These are phyloP conservation scores for Ceratocystis lukuohia DNA, from an alignment of 2,329 filamentous ascomycete genomes.

Conservation along the genomic window DNA sequence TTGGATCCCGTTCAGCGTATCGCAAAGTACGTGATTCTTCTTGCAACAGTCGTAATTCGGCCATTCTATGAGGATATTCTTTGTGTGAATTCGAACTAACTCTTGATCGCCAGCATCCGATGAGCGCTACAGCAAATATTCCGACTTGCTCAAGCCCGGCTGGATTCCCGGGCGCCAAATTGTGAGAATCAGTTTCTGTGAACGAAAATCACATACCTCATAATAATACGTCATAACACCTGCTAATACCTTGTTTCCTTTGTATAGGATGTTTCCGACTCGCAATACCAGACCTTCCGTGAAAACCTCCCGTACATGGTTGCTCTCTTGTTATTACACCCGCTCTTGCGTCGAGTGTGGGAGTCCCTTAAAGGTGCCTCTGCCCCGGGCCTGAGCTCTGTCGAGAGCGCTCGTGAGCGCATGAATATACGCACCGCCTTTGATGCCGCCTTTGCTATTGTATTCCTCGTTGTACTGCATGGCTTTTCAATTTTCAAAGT, in stretches of 20 bases:
- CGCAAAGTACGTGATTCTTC: constrained; percentile 46
- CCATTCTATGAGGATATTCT: neutral
- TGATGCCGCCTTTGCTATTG: constrained; percentile 65
- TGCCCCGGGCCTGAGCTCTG: constrained; percentile 31
- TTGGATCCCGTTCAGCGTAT: constrained; percentile 76
- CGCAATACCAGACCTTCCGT: constrained; percentile 76
- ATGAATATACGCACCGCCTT: constrained; percentile 43
- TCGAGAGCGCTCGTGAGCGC: constrained; percentile 52
- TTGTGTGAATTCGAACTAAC: constrained; percentile 19
- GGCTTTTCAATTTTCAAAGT: constrained; percentile 79
- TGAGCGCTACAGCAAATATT: constrained; percentile 64
- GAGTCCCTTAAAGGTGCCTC: constrained; percentile 32
- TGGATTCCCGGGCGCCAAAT: constrained; percentile 92
- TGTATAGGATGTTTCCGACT: constrained; percentile 71
- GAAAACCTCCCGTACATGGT: constrained; percentile 72
- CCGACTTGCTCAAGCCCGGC: constrained; percentile 57
- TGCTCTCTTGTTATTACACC: constrained; percentile 62
- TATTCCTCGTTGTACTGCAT: constrained; percentile 70
- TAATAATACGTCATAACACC: neutral
- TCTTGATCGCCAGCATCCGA: constrained; percentile 51
- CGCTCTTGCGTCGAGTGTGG: constrained; percentile 60
- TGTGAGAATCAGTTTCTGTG: constrained; percentile 35
- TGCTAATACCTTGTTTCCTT: neutral
- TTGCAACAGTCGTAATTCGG: neutral
- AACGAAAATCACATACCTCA: constrained; percentile 15